Conservation (phyloP, 257 asterid species). For the Solanum boliviense region DNA sequence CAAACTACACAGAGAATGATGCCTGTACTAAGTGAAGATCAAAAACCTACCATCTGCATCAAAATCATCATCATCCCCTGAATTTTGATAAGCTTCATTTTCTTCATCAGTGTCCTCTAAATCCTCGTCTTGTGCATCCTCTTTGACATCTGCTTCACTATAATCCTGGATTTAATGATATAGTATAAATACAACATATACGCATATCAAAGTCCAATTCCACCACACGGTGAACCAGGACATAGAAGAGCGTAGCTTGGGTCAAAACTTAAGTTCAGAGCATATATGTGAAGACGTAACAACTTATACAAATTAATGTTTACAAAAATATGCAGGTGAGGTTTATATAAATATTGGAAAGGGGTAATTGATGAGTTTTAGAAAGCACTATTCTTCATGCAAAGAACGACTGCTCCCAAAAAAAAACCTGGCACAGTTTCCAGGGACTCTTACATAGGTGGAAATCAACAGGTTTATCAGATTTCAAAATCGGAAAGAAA, state of each 20-base stretch:
- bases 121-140: slow-evolving; percentile 21
- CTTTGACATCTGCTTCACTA: slow-evolving; percentile 19
- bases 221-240: neutral
- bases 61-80: slow-evolving; percentile 24
- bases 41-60: slow-evolving; percentile 19
- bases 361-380: neutral
- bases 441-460: neutral
- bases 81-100: slow-evolving; percentile 4
- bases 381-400: neutral
- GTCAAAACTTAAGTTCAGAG: neutral
- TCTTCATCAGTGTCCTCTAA: slow-evolving; percentile 14
- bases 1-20: neutral
- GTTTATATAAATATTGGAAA: neutral
- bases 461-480: neutral
- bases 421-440: neutral
- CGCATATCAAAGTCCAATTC: neutral
- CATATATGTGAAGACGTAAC: neutral
- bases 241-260: neutral
- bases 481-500: neutral
- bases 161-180: slow-evolving; percentile 33
- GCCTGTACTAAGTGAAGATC: neutral
- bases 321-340: neutral
- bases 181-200: neutral
- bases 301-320: neutral
- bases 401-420: neutral